Evolutionary conservation across 2,329 filamentous ascomycete genomes (phyloP).

Genomic region (Tolypocladium tropicale): DNA sequence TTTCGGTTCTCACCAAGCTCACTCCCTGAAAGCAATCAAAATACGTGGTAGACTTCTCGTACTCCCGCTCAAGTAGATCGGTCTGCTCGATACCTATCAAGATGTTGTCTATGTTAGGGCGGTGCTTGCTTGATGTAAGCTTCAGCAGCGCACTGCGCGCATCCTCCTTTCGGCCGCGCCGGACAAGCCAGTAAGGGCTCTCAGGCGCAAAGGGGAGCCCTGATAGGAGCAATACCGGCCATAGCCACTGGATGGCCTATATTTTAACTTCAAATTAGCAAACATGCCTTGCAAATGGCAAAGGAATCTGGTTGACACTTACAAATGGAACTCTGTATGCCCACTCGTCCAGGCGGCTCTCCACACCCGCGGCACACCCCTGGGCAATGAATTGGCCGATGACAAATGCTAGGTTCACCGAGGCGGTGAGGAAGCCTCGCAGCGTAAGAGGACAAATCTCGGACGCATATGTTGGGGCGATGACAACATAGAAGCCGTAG

Average conservation of each 20-base stretch:
- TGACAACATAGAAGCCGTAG: constrained; percentile 32
- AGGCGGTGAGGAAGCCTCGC: constrained; percentile 29
- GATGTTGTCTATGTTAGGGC: constrained; percentile 22
- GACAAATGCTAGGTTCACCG: constrained; percentile 31
- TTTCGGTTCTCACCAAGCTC: constrained; percentile 43
- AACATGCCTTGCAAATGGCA: background rate
- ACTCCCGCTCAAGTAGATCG: constrained; percentile 42
- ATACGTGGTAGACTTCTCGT: constrained; percentile 37
- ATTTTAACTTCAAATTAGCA: background rate
- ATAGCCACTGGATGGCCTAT: constrained; percentile 39
- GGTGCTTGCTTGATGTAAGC: constrained; percentile 27
- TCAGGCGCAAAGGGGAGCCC: constrained; percentile 37
- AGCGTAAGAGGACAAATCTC: constrained; percentile 31
- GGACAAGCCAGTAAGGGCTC: constrained; percentile 39
- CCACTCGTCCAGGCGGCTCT: constrained; percentile 31
- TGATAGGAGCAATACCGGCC: constrained; percentile 33
- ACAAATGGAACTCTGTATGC: constrained; percentile 25
- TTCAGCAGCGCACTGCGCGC: constrained; percentile 27
- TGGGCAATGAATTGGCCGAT: constrained; percentile 26
- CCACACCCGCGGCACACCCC: constrained; percentile 15
- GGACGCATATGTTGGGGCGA: constrained; percentile 31
- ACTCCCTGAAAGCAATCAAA: constrained; percentile 38
- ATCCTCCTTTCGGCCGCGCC: constrained; percentile 28
- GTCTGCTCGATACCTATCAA: constrained; percentile 49
- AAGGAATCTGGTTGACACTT: background rate